These are phyloP conservation scores for Wickerhamomyces rabaulensis DNA, from an alignment of 805 yeast species.

Conservation along the genomic window DNA sequence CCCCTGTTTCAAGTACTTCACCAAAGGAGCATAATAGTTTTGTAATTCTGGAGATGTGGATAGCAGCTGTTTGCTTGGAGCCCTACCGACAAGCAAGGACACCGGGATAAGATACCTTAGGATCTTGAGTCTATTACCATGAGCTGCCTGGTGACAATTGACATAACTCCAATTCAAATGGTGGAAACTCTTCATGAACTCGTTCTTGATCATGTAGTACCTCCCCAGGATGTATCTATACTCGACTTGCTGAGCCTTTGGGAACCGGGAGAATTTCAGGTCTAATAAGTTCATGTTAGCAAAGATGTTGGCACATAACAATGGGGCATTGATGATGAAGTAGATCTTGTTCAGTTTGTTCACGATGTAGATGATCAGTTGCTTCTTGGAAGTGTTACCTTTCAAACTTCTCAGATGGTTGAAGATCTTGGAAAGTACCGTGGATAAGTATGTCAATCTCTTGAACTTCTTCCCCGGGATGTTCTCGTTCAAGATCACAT, in stretches of 20 bases:
- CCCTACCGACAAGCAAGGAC: slow-evolving; percentile 46
- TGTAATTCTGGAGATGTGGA: slow-evolving; percentile 22
- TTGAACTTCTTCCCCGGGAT: slow-evolving; percentile 39
- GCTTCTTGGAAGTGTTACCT: slow-evolving; percentile 33
- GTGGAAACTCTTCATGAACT: slow-evolving; percentile 38
- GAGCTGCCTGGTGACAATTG: slow-evolving; percentile 3
- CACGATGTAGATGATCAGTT: slow-evolving; percentile 44
- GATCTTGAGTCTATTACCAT: slow-evolving; percentile 25
- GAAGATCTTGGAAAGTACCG: slow-evolving; percentile 22
- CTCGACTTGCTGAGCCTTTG: slow-evolving; percentile 40
- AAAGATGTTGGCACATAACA: slow-evolving; percentile 56
- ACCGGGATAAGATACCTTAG: slow-evolving; percentile 47
- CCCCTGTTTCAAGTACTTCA: slow-evolving; percentile 34
- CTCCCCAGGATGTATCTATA: slow-evolving; percentile 51
- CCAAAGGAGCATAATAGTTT: slow-evolving; percentile 33
- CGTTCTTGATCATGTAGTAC: slow-evolving; percentile 48
- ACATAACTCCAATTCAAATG: slow-evolving; percentile 44
- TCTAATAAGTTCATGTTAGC: slow-evolving; percentile 50
- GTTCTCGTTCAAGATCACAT: slow-evolving; percentile 35
- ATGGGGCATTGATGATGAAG: slow-evolving; percentile 47
- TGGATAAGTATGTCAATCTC: slow-evolving; percentile 23
- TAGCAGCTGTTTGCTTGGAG: slow-evolving; percentile 33
- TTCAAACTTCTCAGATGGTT: slow-evolving; percentile 27
- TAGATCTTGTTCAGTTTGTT: slow-evolving; percentile 46
- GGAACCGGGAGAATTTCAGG: slow-evolving; percentile 36